A percentile compares a stretch with the other conserved stretches of the same genome.
Evolutionary conservation across 192 early-diverging fungal genomes (phyloP).

Genomic region (Rhizoclosmatium globosum): DNA sequence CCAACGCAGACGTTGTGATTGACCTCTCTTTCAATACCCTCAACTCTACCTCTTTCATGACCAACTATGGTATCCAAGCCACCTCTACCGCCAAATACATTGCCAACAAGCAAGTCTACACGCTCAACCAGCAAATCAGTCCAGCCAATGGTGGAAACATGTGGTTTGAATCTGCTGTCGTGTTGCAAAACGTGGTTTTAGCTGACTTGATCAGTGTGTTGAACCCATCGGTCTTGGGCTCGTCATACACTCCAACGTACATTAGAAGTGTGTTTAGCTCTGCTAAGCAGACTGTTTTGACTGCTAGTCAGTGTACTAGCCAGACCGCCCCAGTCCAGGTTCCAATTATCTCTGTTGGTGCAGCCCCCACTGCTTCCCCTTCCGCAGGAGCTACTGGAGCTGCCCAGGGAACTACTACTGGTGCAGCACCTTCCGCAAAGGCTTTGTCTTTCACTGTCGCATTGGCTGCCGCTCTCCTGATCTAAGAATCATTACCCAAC

Average conservation of each 20-base stretch:
- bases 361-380: neutral
- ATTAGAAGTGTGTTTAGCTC: constrained; percentile 35
- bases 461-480: too few species aligned
- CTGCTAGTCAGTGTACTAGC: constrained; percentile 26
- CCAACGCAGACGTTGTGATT: constrained; percentile 39
- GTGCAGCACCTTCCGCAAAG: too few species aligned
- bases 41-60: constrained; percentile 16
- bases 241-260: constrained; percentile 29
- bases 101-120: constrained; percentile 41
- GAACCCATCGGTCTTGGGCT: constrained; percentile 25
- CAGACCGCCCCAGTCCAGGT: neutral
- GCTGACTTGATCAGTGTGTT: constrained; percentile 36
- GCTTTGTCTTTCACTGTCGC: too few species aligned
- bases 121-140: constrained; percentile 19
- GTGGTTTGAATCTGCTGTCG: constrained; percentile 36
- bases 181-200: constrained; percentile 40
- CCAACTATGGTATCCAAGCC: constrained; percentile 10
- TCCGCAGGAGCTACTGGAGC: too few species aligned
- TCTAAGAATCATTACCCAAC: too few species aligned
- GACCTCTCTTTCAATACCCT: constrained; percentile 33
- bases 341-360: neutral
- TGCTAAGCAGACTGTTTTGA: neutral
- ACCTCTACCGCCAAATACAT: constrained; percentile 38
- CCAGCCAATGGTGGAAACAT: constrained; percentile 26
- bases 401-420: too few species aligned